Base-by-base conservation (phyloP, 1,284 basidiomycete species). In the Malassezia dermatis region DNA sequence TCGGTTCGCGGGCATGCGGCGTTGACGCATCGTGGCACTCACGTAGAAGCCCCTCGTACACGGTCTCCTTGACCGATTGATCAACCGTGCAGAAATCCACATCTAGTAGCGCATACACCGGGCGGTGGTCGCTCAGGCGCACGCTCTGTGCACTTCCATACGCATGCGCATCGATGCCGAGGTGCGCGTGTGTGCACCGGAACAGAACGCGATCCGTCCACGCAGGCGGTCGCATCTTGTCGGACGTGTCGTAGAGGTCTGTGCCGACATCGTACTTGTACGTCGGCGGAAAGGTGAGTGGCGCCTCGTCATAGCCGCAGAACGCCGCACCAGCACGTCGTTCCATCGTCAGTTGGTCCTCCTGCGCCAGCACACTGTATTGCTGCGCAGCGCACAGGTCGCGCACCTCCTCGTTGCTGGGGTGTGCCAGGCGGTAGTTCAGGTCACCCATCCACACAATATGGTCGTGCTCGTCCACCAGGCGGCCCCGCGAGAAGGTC, bases 201-300 rank as follows among this genome's bases (percentile, higher is more conserved):
- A 85, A 94, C 48, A 99, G 75, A 13, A 99, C 83, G 21, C 71
- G 65, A 51, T 73, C 71, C 6, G 71, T 98, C 91, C 93, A 98
- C 8, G 93, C 89, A 1, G 94, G 94, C 70, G 95, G 86, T 7
- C 94, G 82, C 80, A 86, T 83, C 78, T 98, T 99, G 75, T 98
- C 94, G 61, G 88, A 88, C 3, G 89, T 86, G 74, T 99, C 94
- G 75, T 96, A 99, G 44, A 79, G 79, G 62, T 93, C 85, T 8
- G 88, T 77, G 4, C 78, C 77, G 42, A 78, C 77, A 72, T 91
- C 86, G 71, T 89, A 90, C 61, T 85, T 83, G 76, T 91, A 91
- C 3, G 89, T 94, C 1, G 90, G 89, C 13, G 81, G 79, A 78
- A 99, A 99, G 3, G 85, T 73, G 35, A 98, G 76, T 0, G 86